Conservation (phyloP, 768 basidiomycete species). For the Boletus edulis region DNA sequence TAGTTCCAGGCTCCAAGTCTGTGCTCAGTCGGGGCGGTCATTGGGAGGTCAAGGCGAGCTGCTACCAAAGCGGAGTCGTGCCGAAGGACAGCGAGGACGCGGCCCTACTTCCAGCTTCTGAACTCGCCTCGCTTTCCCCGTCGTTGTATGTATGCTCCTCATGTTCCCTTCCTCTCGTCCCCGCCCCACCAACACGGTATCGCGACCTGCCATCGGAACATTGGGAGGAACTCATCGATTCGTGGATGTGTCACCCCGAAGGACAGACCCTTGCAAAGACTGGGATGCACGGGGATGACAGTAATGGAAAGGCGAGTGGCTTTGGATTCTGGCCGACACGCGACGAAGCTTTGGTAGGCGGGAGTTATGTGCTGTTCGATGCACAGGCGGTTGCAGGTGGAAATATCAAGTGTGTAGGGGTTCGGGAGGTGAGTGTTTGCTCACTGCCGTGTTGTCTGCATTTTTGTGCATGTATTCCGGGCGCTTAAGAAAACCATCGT, state of each 20-base stretch:
- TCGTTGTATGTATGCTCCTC: conserved; percentile 74
- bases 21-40: conserved; percentile 55
- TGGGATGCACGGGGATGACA: conserved; percentile 27
- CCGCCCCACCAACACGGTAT: conserved; percentile 55
- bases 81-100: conserved; percentile 29
- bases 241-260: conserved; percentile 97
- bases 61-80: conserved; percentile 25
- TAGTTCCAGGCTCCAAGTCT: conserved; percentile 58
- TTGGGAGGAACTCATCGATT: conserved; percentile 95
- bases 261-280: conserved; percentile 65
- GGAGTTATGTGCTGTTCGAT: conserved; percentile 83
- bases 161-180: conserved; percentile 70
- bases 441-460: conserved; percentile 2
- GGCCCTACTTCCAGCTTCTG: conserved; percentile 65
- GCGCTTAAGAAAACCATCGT: conserved; percentile 92
- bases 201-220: conserved; percentile 92
- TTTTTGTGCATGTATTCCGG: conserved; percentile 37
- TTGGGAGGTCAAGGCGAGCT: conserved; percentile 68
- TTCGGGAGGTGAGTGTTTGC: conserved; percentile 48
- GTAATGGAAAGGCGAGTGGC: conserved; percentile 20
- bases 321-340: conserved; percentile 77
- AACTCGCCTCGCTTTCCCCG: conserved; percentile 53
- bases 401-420: conserved; percentile 18
- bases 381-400: conserved; percentile 49
- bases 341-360: conserved; percentile 80